Conservation (phyloP, 352 stramenopile species). For the Globisporangium splendens region DNA sequence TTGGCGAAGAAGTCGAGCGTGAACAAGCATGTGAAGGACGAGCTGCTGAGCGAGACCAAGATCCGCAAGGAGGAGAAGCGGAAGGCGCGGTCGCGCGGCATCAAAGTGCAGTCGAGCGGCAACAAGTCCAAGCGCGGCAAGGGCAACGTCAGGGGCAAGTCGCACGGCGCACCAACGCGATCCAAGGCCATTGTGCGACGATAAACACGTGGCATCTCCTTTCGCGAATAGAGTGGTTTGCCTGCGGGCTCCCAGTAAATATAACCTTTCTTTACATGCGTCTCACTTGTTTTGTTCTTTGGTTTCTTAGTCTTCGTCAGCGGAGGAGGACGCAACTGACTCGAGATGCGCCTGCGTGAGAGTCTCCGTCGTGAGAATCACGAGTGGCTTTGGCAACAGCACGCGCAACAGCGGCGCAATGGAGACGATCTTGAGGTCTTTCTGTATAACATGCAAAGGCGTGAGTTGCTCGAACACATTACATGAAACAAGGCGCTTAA, state of each 20-base stretch:
- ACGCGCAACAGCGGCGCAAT: constrained; percentile 36
- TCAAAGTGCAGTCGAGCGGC: constrained; percentile 50
- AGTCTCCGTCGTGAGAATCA: constrained; percentile 31
- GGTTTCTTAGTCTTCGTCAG: background rate
- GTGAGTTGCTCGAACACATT: background rate
- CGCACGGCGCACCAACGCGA: constrained; percentile 71
- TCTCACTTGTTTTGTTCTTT: background rate
- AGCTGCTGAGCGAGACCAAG: constrained; percentile 69
- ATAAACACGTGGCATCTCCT: constrained; percentile 16
- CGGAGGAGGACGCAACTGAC: background rate
- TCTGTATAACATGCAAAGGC: constrained; percentile 12
- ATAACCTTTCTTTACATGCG: constrained; percentile 3
- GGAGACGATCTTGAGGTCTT: constrained; percentile 42
- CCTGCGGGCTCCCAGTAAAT: background rate
- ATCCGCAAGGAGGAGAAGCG: constrained; percentile 86
- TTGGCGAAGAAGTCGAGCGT: constrained; percentile 36
- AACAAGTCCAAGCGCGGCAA: constrained; percentile 26
- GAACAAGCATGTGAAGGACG: constrained; percentile 80
- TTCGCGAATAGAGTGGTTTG: background rate
- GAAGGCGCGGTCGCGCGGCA: constrained; percentile 75
- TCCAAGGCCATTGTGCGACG: constrained; percentile 80
- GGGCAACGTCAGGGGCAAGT: constrained; percentile 59
- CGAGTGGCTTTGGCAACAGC: constrained; percentile 43
- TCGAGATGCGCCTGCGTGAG: constrained; percentile 20
- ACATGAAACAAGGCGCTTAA: background rate